Conservation (phyloP, 208 protist genomes). For the Crithidia brevicula region DNA sequence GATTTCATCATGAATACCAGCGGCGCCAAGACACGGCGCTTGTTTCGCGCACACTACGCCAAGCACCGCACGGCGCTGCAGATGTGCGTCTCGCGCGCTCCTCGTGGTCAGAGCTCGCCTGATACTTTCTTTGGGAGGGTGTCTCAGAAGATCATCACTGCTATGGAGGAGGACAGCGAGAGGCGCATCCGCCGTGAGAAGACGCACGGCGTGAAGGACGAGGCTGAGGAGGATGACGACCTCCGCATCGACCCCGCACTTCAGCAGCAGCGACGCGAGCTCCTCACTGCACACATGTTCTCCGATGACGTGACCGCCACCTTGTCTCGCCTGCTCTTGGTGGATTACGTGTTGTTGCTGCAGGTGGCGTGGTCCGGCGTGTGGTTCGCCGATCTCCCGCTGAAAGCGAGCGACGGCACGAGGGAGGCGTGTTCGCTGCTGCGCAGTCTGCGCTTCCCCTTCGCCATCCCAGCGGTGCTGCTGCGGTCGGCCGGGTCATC, state of each 20-base stretch:
- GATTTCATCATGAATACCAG: slow-evolving; percentile 45
- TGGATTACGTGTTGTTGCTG: slow-evolving; percentile 42
- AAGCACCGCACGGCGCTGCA: slow-evolving; percentile 15
- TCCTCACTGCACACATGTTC: slow-evolving; percentile 59
- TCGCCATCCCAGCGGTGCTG: slow-evolving; percentile 54
- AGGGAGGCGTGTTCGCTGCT: slow-evolving; percentile 34
- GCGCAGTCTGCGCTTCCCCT: slow-evolving; percentile 53
- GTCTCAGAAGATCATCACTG: slow-evolving; percentile 12
- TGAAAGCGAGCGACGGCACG: not conserved
- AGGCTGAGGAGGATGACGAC: too few species aligned
- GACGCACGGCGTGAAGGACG: too few species aligned
- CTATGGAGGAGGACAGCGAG: slow-evolving; percentile 26
- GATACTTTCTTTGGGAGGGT: slow-evolving; percentile 16
- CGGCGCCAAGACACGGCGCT: slow-evolving; percentile 24
- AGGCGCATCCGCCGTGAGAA: too few species aligned
- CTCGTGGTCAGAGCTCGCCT: too few species aligned
- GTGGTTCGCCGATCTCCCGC: slow-evolving; percentile 32
- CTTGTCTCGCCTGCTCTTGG: slow-evolving; percentile 58
- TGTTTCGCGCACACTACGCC: slow-evolving; percentile 39
- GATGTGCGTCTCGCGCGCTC: not conserved
- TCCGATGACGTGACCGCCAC: slow-evolving; percentile 45
- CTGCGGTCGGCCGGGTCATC: slow-evolving; percentile 30
- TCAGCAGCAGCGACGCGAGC: slow-evolving; percentile 61
- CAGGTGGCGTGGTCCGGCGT: slow-evolving; percentile 38
- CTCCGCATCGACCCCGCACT: slow-evolving; percentile 41